Evolutionary conservation across 2,329 filamentous ascomycete genomes (phyloP), one percentile per base, ranked within the genome.

Genomic region (Purpureocillium takamizusanense): DNA sequence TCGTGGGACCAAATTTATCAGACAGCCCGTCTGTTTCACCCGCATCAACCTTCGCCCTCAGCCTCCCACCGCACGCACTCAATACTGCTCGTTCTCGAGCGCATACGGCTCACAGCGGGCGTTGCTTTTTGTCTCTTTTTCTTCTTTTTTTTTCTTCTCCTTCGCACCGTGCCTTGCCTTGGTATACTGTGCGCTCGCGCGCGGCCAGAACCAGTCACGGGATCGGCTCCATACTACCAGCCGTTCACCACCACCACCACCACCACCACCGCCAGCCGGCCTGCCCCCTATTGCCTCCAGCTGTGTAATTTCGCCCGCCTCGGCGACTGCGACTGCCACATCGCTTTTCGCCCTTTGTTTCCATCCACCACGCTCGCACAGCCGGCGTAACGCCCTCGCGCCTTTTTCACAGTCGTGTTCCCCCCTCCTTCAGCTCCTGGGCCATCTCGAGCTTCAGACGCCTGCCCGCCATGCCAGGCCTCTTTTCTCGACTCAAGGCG

Each of bases 401-500:
- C 21, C 21, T 25, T 10, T 10, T 5, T 6, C 21, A 10, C 21
- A 6, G 21, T 10, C 5, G 21, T 25, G 21, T 25, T n/a, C n/a
- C n/a, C n/a, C n/a, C n/a, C n/a, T n/a, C n/a, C n/a, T n/a, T n/a
- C n/a, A n/a, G n/a, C n/a, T n/a, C n/a, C n/a, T n/a, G n/a, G n/a
- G n/a, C n/a, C n/a, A n/a, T n/a, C n/a, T n/a, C 21, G 21, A 25
- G 21, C 21, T 8, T 14, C 11, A 10, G 27, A 23, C 36, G 23
- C 31, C 16, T 36, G 17, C 36, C 42, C 52, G 67, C 47, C 37
- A 78, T 78, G 74, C 67, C 72, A 44, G 67, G 74, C 51, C 61
- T 78, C 46, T 78, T 79, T 53, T 75, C 75, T 45, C 72, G 73
- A 52, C 66, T 90, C 62, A 87, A 86, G 71, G 74, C 76, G 66